Conservation (phyloP, 1,284 basidiomycete species). For the Naganishia sp. region DNA sequence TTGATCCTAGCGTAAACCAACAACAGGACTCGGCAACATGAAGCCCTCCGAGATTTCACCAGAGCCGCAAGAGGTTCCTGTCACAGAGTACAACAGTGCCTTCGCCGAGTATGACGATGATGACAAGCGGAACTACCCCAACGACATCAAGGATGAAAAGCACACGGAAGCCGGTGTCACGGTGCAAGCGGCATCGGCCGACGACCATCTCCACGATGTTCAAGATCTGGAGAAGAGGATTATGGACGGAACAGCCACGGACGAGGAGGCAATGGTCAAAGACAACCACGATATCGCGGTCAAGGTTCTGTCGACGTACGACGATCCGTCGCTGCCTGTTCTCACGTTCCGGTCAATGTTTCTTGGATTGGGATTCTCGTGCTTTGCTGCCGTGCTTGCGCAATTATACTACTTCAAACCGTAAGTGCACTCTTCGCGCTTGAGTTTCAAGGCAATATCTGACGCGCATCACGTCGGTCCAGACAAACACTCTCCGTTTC, state of each 20-base stretch:
- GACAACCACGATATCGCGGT: conserved; percentile 30
- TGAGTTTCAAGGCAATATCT: background rate
- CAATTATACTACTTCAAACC: conserved; percentile 47
- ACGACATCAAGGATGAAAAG: conserved; percentile 18
- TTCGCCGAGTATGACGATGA: conserved; percentile 2
- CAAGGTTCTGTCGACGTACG: conserved; percentile 57
- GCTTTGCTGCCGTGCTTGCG: conserved; percentile 49
- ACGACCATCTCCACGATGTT: conserved; percentile 32
- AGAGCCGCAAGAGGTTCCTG: conserved; percentile 8
- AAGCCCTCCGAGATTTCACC: background rate
- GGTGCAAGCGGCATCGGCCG: conserved; percentile 5
- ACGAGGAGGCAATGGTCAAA: conserved; percentile 16
- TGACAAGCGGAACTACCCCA: conserved; percentile 5
- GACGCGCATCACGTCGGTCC: background rate
- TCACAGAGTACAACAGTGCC: background rate
- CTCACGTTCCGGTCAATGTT: conserved; percentile 56
- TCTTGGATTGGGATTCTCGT: conserved; percentile 52
- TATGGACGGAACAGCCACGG: conserved; percentile 29
- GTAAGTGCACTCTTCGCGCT: background rate
- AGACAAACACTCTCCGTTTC: conserved; percentile 11
- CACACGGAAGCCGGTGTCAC: background rate
- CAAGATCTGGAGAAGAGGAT: conserved; percentile 34
- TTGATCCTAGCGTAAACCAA: background rate
- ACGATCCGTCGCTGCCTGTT: conserved; percentile 54
- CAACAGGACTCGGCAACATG: background rate